phyloP scores from a whole-genome alignment of 768 basidiomycete species.

The Tulasnella sp. region DNA sequence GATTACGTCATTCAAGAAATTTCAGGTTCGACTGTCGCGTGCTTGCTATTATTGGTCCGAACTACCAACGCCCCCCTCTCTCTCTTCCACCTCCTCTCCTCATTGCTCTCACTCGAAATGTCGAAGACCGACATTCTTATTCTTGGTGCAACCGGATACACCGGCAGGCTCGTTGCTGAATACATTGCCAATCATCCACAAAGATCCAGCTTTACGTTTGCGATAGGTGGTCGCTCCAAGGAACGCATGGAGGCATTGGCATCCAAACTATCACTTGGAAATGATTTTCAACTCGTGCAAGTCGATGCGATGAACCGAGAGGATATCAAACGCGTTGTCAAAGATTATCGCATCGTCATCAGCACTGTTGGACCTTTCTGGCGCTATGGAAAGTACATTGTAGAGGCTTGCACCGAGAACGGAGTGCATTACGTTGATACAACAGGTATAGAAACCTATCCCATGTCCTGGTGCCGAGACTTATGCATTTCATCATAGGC shows the following conservation, averaged over 20 bases:
- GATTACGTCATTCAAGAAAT: too few species aligned
- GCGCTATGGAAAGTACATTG: slow-evolving; percentile 58
- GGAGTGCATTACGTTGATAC: slow-evolving; percentile 81
- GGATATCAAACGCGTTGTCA: slow-evolving; percentile 46
- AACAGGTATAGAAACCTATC: slow-evolving; percentile 28
- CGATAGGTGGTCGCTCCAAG: slow-evolving; percentile 54
- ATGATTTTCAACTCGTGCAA: slow-evolving; percentile 33
- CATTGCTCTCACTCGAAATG: too few species aligned
- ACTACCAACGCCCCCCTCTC: too few species aligned
- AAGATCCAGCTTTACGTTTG: slow-evolving; percentile 43
- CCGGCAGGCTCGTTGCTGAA: slow-evolving; percentile 49
- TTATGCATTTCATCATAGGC: slow-evolving; percentile 21
- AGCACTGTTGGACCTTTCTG: slow-evolving; percentile 68
- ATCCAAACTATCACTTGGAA: slow-evolving; percentile 33
- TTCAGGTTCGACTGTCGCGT: too few species aligned
- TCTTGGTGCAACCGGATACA: slow-evolving; percentile 48
- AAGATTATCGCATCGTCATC: slow-evolving; percentile 50
- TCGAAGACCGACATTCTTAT: slow-evolving; percentile 45
- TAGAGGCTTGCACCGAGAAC: slow-evolving; percentile 57
- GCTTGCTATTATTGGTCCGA: too few species aligned
- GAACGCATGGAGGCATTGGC: slow-evolving; percentile 43
- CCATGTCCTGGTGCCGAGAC: not conserved
- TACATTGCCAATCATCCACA: slow-evolving; percentile 59
- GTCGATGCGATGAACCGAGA: slow-evolving; percentile 46
- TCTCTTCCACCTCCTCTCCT: too few species aligned